Percentiles rank a stretch among this genome's conserved stretches.
These are phyloP conservation scores for Xylariomycetidae sp. DNA, from an alignment of 2,329 filamentous ascomycete species.

Conservation along the genomic window DNA sequence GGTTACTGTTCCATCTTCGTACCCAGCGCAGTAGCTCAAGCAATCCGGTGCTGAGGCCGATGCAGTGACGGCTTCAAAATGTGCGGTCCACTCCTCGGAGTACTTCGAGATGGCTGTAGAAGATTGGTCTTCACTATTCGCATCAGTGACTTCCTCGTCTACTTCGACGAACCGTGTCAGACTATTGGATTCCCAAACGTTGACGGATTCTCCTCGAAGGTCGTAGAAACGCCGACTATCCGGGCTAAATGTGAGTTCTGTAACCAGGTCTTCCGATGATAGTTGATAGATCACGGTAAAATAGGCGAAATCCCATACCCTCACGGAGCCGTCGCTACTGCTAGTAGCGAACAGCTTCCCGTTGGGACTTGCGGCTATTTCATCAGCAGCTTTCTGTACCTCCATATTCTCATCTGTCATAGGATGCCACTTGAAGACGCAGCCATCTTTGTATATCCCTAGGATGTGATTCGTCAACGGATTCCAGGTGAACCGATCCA, in stretches of 20 bases:
- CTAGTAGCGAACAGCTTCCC: conserved; percentile 14
- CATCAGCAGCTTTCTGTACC: conserved; percentile 7
- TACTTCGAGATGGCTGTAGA: too few relatives aligned
- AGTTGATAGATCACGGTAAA: conserved; percentile 16
- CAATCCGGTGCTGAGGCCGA: too few relatives aligned
- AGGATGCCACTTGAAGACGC: conserved; percentile 22
- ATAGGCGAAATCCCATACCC: conserved; percentile 14
- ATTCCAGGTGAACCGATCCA: conserved; percentile 14
- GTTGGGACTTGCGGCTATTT: conserved; percentile 10
- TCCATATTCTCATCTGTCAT: conserved; percentile 15
- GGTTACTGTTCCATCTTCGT: too few relatives aligned
- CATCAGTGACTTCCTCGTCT: too few relatives aligned
- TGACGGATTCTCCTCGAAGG: conserved; percentile 15
- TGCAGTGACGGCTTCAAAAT: too few relatives aligned
- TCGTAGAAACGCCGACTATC: conserved; percentile 16
- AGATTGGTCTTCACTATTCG: too few relatives aligned
- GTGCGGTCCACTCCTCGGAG: too few relatives aligned
- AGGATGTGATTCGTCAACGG: conserved; percentile 14
- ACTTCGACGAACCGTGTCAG: conserved; percentile 12
- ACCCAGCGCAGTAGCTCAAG: too few relatives aligned
- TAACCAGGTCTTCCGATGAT: conserved; percentile 10
- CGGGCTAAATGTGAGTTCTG: conserved; percentile 12
- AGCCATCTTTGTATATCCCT: conserved; percentile 19
- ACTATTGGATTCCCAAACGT: conserved; percentile 19
- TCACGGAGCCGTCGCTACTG: conserved; percentile 11